Evolutionary conservation across 177 flowering plant species (phyloP), one percentile per base, ranked within the genome.

Genomic region (Tripterygium wilfordii): DNA sequence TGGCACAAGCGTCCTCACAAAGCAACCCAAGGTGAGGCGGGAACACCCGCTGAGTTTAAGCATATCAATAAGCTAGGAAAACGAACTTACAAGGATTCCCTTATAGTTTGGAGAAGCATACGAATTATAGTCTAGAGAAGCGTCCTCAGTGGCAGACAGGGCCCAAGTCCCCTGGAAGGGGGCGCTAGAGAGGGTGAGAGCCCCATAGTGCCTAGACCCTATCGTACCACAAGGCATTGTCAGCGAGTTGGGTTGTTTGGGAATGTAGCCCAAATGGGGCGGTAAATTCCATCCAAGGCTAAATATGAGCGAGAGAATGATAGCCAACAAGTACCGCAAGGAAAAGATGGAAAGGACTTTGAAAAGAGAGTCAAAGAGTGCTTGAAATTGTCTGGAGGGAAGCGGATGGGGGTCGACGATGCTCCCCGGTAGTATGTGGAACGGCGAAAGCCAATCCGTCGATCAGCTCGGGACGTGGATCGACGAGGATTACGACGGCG

Each of bases 321-420:
- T 79, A 79, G 75, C 75, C 60, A 74, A 77, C 83, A 75, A 80
- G 80, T 77, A 77, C 76, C 75, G 77, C 74, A 75, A 77, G 78
- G 77, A 79, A 80, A 80, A 80, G 80, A 77, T 72, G 81, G 78
- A 80, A 80, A 80, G 79, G 76, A 80, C 83, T 80, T 80, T 78
- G 80, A 77, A 75, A 80, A 80, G 75, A 80, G 77, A 72, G 85
- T 80, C 80, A 80, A 75, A 77, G 76, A 75, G 83, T 77, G 80
- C 80, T 71, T 79, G 82, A 79, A 79, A 79, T 79, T 79, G 74
- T 74, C 72, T 72, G 75, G 76, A 79, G 78, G 75, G 78, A 74
- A 77, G 82, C 76, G 78, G 72, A 76, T 79, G 82, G 76, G 76
- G 83, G 76, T 69, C 49, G 68, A 70, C 66, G 74, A 57, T 67